Evolutionary conservation across 2,329 filamentous ascomycete genomes (phyloP).

Genomic region (Penicillium crustosum): DNA sequence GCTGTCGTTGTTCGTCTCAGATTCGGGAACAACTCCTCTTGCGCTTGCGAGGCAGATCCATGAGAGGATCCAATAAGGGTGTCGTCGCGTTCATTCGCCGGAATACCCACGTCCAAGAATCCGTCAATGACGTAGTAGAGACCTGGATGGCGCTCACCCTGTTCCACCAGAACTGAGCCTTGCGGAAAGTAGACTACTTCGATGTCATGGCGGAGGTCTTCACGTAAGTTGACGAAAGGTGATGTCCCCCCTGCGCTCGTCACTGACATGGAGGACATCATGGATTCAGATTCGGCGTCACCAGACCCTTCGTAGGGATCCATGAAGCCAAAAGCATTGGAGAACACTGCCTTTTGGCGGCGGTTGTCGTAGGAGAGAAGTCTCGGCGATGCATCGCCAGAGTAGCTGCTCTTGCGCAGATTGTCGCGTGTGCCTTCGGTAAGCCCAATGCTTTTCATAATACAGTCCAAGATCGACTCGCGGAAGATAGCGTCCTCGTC

Average conservation of each 20-base stretch:
- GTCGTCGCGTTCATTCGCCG: constrained; percentile 60
- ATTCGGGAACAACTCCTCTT: constrained; percentile 46
- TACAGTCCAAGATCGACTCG: constrained; percentile 87
- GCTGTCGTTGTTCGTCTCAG: constrained; percentile 48
- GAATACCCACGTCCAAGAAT: constrained; percentile 91
- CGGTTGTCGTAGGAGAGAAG: constrained; percentile 80
- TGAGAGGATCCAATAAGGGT: constrained; percentile 41
- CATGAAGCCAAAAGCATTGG: constrained; percentile 88
- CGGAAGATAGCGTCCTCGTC: constrained; percentile 89
- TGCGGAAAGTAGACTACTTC: constrained; percentile 98
- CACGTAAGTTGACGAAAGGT: constrained; percentile 65
- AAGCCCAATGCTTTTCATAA: constrained; percentile 90
- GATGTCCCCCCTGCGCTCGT: constrained; percentile 62
- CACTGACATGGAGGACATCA: constrained; percentile 66
- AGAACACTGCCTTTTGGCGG: constrained; percentile 75
- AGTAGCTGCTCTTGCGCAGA: constrained; percentile 62
- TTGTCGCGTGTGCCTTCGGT: constrained; percentile 63
- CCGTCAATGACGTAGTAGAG: constrained; percentile 98
- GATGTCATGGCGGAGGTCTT: constrained; percentile 85
- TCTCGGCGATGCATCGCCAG: constrained; percentile 80
- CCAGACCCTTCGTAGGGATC: constrained; percentile 70
- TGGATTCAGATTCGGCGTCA: constrained; percentile 84
- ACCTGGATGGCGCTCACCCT: constrained; percentile 94
- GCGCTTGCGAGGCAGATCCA: constrained; percentile 25
- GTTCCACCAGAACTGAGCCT: constrained; percentile 89